These are phyloP conservation scores for Dactylellina drechsleri DNA, from an alignment of 2,329 filamentous ascomycete genomes.

Conservation along the genomic window DNA sequence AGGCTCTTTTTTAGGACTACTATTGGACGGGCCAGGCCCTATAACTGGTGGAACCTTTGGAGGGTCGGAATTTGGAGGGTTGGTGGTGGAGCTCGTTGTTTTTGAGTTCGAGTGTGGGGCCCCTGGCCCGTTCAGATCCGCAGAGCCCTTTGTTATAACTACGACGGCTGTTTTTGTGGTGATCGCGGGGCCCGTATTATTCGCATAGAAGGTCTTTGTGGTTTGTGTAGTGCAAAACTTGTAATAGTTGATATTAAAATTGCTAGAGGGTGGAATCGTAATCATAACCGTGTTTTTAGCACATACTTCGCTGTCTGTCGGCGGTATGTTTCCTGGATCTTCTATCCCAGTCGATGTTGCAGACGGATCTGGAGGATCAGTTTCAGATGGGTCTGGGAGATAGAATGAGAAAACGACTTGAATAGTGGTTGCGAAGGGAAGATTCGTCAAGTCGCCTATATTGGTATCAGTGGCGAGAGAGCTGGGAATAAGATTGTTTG, in stretches of 20 bases:
- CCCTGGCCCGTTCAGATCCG: conserved; percentile 1
- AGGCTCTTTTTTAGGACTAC: neutral
- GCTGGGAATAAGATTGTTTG: conserved; percentile 42
- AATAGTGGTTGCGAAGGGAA: conserved; percentile 10
- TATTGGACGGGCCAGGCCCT: neutral
- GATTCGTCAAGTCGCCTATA: neutral
- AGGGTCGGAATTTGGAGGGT: neutral
- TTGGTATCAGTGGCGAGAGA: conserved; percentile 9
- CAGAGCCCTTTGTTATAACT: conserved; percentile 36
- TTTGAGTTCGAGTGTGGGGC: conserved; percentile 8
- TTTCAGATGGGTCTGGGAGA: conserved; percentile 3
- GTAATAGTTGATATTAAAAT: conserved; percentile 9
- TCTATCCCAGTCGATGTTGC: neutral
- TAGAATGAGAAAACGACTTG: conserved; percentile 37
- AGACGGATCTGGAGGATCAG: conserved; percentile 1
- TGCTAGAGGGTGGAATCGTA: conserved; percentile 22
- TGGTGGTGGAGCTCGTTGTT: neutral
- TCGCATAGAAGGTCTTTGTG: conserved; percentile 1
- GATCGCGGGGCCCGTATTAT: conserved; percentile 26
- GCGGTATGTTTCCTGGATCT: neutral
- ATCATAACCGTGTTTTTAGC: conserved; percentile 27
- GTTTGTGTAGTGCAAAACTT: conserved; percentile 10
- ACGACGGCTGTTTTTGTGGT: conserved; percentile 47
- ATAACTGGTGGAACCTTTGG: neutral
- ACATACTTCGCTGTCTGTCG: conserved; percentile 8